Conservation (phyloP, 1,284 basidiomycete species). For the Naganishia albida region DNA sequence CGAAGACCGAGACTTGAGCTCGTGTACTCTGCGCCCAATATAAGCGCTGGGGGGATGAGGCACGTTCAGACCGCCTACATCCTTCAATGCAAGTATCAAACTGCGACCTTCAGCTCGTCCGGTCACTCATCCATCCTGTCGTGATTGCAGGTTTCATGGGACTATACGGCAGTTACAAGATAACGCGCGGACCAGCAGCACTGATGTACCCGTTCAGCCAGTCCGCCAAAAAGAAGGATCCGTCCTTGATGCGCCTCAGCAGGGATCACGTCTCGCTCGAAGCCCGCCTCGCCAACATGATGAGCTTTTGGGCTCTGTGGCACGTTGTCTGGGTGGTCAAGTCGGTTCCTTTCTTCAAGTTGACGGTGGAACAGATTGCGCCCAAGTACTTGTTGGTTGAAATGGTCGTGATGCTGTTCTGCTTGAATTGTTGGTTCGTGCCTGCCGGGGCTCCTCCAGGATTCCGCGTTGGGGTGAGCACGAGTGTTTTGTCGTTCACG, state of each 20-base stretch:
- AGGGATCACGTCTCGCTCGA: background rate
- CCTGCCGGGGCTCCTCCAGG: background rate
- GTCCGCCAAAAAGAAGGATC: too few species aligned
- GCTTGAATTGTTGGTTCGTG: constrained; percentile 10
- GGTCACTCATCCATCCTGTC: background rate
- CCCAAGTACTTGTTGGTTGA: constrained; percentile 15
- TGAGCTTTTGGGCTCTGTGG: constrained; percentile 21
- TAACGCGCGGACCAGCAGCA: background rate
- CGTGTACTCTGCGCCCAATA: too few species aligned
- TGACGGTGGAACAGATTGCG: background rate
- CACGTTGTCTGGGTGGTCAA: constrained; percentile 1
- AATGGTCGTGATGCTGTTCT: constrained; percentile 21
- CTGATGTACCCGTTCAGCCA: too few species aligned
- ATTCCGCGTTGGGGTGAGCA: constrained; percentile 2
- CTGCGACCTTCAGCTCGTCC: background rate
- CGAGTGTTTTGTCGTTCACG: too few species aligned
- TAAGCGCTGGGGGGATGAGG: constrained; percentile 2
- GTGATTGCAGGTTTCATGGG: constrained; percentile 11
- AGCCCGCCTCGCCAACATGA: constrained; percentile 1
- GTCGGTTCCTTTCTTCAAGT: constrained; percentile 2
- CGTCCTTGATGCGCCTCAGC: background rate
- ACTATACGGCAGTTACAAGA: constrained; percentile 7
- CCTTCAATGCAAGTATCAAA: background rate
- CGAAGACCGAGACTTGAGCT: background rate
- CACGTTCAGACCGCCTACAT: background rate